phyloP scores from a whole-genome alignment of 78 protist species.

The Dictyostelium intermedium region DNA sequence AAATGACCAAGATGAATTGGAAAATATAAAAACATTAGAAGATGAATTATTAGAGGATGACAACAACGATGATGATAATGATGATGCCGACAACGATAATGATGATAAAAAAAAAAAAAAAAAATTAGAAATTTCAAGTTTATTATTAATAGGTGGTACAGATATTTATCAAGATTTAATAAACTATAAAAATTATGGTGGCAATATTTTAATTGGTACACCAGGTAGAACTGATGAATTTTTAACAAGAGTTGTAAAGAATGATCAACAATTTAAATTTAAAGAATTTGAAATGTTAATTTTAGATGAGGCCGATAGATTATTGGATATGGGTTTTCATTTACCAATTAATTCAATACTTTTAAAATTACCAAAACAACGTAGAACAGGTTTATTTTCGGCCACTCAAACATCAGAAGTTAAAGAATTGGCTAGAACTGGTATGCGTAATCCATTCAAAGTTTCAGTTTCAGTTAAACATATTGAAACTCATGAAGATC shows the following conservation, averaged over 20 bases:
- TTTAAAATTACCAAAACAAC: constrained; percentile 83
- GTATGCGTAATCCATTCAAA: constrained; percentile 89
- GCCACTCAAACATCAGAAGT: constrained; percentile 88
- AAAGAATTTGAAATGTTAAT: constrained; percentile 91
- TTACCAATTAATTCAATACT: constrained; percentile 73
- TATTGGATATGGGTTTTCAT: constrained; percentile 88
- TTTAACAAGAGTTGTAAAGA: constrained; percentile 16
- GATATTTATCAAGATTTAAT: constrained; percentile 47
- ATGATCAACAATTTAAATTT: constrained; percentile 9
- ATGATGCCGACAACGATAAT: neutral
- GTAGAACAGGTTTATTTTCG: constrained; percentile 92
- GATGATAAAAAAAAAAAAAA: neutral
- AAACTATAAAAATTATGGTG: constrained; percentile 70
- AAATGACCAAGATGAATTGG: neutral
- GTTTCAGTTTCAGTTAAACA: constrained; percentile 50
- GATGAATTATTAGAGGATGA: neutral
- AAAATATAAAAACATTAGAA: neutral
- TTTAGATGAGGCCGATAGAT: constrained; percentile 94
- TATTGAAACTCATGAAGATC: constrained; percentile 27
- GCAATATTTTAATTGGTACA: constrained; percentile 88
- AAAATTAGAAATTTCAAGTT: neutral
- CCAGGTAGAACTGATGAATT: constrained; percentile 92
- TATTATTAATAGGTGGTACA: constrained; percentile 65
- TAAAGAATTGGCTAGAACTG: constrained; percentile 79
- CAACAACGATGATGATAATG: neutral